Conservation (phyloP, 192 early-diverging fungal genomes). For the Podochytrium sp. region DNA sequence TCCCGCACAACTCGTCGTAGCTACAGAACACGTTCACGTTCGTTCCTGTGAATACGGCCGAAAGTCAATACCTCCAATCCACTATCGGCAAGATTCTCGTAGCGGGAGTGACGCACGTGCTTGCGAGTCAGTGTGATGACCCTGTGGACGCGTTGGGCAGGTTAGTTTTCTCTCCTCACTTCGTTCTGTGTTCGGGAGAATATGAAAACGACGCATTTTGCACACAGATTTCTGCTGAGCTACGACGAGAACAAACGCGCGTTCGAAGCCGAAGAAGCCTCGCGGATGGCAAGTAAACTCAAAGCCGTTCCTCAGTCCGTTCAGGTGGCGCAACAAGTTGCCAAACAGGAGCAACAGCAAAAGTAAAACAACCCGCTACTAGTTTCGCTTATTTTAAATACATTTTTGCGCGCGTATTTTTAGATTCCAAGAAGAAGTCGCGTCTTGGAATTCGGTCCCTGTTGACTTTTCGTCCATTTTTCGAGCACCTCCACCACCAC, state of each 20-base stretch:
- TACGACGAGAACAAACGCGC: not conserved
- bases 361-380: too few relatives aligned
- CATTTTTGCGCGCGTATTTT: too few relatives aligned
- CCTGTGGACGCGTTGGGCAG: conserved; percentile 13
- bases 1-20: too few relatives aligned
- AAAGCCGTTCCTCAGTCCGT: too few relatives aligned
- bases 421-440: too few relatives aligned
- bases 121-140: conserved; percentile 1
- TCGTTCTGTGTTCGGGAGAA: not conserved
- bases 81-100: not conserved
- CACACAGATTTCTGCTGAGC: not conserved
- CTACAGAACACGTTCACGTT: not conserved
- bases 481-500: too few relatives aligned
- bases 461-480: too few relatives aligned
- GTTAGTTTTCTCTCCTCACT: not conserved
- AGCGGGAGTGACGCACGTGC: conserved; percentile 5
- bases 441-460: too few relatives aligned
- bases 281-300: not conserved
- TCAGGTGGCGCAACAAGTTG: too few relatives aligned
- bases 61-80: conserved; percentile 16
- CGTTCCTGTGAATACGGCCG: not conserved
- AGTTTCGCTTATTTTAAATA: too few relatives aligned
- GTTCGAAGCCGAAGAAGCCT: not conserved
- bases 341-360: too few relatives aligned
- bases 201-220: not conserved